Base-by-base conservation (phyloP, 2,329 filamentous ascomycete species). In the Fusarium torulosum region DNA sequence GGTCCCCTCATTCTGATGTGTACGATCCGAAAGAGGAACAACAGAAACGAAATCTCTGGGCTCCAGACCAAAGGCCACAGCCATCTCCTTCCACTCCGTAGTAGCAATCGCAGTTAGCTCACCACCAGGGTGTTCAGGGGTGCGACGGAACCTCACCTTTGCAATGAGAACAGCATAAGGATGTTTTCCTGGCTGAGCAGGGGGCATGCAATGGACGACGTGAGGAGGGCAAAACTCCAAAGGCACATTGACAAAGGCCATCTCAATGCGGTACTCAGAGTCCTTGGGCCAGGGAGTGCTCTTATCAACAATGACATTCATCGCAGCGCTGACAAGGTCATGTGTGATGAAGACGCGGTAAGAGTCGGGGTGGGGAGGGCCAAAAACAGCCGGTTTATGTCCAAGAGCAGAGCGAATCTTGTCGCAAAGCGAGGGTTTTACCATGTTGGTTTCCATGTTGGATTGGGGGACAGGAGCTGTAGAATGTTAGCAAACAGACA, bases 101-200 rank as follows among this genome's bases (percentile, higher is more conserved):
- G 50, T 33, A 6, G 44, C 49, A 7, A 66, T 37, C 10, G 17
- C 42, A 17, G n/a, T 19, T 4, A 67, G 47, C 23, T 66, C 54
- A 41, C 64, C 65, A 10, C 53, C 54, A 21, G 54, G 46, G 3
- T 68, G 31, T 13, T 60, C 45, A 17, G 42, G 29, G 11, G 64
- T 67, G 37, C 53, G 35, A 2, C 27, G 50, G 21, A 68, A 67
- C 19, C 53, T 67, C 11, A 41, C 57, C 11, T 44, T 31, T 8
- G 46, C 58, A 21, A 67, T 40, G 14, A 41, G 33, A 42, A 40
- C 21, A 17, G 41, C 40, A 45, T 60, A 66, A 15, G 40, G 38
- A 29, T 64, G 37, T 40, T 13, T 58, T 21, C 29, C 59, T 9
- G 25, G 17, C 6, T 29, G 25, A 33, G 44, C 43, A 23, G 52